Evolutionary conservation across 768 basidiomycete genomes (phyloP).

Genomic region (Leccinellum rugosiceps): DNA sequence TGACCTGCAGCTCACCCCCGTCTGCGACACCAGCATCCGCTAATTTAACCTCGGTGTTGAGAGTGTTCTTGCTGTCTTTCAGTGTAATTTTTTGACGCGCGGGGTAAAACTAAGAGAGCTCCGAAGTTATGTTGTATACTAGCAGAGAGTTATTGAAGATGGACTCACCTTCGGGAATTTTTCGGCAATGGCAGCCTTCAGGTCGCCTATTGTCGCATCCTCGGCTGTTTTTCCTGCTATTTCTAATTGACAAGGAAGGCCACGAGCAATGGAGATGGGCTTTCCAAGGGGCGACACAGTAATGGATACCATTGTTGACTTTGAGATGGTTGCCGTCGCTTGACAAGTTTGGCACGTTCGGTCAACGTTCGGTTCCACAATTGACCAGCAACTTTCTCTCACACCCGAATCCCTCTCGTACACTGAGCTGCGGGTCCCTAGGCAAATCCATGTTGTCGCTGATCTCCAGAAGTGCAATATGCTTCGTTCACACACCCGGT

Average conservation of each 20-base stretch:
- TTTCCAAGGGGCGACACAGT: conserved; percentile 51
- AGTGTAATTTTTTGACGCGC: conserved; percentile 72
- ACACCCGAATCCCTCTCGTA: neutral
- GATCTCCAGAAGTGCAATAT: neutral
- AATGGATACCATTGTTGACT: conserved; percentile 46
- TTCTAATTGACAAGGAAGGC: conserved; percentile 50
- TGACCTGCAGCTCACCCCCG: conserved; percentile 68
- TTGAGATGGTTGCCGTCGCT: neutral
- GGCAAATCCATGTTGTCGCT: conserved; percentile 8
- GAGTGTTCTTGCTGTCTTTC: conserved; percentile 56
- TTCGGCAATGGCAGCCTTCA: conserved; percentile 62
- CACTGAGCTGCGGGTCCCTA: no score
- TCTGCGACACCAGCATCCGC: conserved; percentile 52
- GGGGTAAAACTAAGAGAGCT: conserved; percentile 53
- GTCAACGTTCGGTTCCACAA: neutral
- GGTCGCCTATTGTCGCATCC: conserved; percentile 58
- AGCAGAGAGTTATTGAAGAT: neutral
- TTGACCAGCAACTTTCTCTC: neutral
- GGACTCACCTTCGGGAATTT: conserved; percentile 48
- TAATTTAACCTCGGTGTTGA: conserved; percentile 63
- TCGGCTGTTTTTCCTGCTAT: conserved; percentile 41
- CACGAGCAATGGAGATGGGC: conserved; percentile 44
- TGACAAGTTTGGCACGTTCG: neutral
- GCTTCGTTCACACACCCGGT: neutral
- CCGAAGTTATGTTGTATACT: conserved; percentile 3